A percentile compares a stretch with the other conserved stretches of the same genome.
Conservation (phyloP, 345 rosid species). For the Arabidopsis suecica region DNA sequence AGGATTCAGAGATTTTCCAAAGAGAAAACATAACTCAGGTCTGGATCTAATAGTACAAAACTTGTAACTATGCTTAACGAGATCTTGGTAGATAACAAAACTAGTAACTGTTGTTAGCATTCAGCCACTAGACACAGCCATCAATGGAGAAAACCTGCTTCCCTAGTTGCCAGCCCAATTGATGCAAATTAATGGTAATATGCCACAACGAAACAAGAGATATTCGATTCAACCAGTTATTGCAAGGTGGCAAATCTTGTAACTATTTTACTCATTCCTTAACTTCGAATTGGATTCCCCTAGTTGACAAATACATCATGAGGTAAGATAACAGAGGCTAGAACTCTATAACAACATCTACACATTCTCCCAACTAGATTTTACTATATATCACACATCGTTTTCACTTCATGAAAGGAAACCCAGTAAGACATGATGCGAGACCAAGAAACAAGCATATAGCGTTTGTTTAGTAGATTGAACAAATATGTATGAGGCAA, state of each 20-base stretch:
- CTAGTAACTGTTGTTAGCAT: slow-evolving; percentile 14
- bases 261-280: background rate
- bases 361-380: slow-evolving; percentile 2
- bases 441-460: slow-evolving; percentile 11
- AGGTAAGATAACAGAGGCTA: slow-evolving; percentile 26
- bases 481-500: background rate
- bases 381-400: background rate
- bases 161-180: slow-evolving; percentile 3
- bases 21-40: slow-evolving; percentile 14
- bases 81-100: background rate
- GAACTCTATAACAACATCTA: slow-evolving; percentile 10
- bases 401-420: slow-evolving; percentile 11
- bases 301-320: slow-evolving; percentile 5
- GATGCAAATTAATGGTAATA: slow-evolving; percentile 3
- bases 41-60: background rate
- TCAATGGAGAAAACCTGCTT: background rate
- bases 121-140: background rate
- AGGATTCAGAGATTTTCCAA: slow-evolving; percentile 1
- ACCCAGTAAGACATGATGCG: slow-evolving; percentile 10
- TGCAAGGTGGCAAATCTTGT: background rate
- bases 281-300: background rate
- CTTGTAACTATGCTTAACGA: background rate
- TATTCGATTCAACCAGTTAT: background rate
- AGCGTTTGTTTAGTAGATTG: background rate
- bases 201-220: slow-evolving; percentile 1